Evolutionary conservation across 148 eudicot genomes (phyloP), one percentile per base, ranked within the genome.

Genomic region (Tetragonia tetragonoides): DNA sequence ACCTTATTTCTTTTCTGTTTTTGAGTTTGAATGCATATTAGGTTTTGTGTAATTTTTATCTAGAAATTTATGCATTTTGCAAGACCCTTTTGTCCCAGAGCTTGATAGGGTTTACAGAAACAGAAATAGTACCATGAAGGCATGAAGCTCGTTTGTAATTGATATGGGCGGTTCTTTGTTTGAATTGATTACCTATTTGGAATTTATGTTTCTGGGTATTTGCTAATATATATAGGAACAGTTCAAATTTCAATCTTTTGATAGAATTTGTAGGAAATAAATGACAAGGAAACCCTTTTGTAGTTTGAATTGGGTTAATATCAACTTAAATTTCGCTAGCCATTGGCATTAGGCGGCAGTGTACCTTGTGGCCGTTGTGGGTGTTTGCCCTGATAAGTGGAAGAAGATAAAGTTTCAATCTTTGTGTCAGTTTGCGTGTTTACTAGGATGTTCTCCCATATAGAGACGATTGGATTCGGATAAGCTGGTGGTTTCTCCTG

Each of bases 351-450:
- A 11, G 7, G 61, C 18, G 61, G 53, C 12, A 14, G 53, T 49
- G 49, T 46, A 46, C 6, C 49, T 5, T 46, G 49, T 6, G 59
- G 59, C 59, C 12, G 53, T 49, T 1, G 63, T 75, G 79, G 79
- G 83, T 56, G 57, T 14, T 81, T 66, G 42, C 23, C 54, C 34
- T 28, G 66, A 66, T 59, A 8, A 37, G 47, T 72, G 74, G 59
- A 47, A 9, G 47, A 21, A 20, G 17, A 46, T 64, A 7, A 77
- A 66, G 54, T 39, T 66, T 47, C 16, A 65, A 72, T 72, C 46
- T 70, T 70, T 21, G 47, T 2, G 12, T 49, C 23, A 6, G 65
- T 65, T 75, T 2, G 5, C 68, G 7, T 60, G 1, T n/a, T 62
- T 39, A 44, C 47, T 51, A 21, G 69, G 41, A 18, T 17, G 17